A percentile compares a stretch with the other conserved stretches of the same genome.
These are phyloP conservation scores for Penicillium sp. DNA, from an alignment of 2,329 filamentous ascomycete species.

Conservation along the genomic window DNA sequence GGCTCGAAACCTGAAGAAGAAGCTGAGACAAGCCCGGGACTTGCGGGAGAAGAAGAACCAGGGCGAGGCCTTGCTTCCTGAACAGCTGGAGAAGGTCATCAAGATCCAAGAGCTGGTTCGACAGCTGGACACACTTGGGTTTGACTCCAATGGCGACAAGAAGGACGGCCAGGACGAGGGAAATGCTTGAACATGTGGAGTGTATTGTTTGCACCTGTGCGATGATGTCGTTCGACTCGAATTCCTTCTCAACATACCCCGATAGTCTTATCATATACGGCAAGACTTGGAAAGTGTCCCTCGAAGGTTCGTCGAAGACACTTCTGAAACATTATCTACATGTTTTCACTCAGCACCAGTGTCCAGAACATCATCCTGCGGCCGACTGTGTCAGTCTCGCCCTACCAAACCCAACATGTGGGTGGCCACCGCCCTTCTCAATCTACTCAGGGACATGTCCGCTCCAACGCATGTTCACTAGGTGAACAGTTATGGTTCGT, in stretches of 20 bases:
- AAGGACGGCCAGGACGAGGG: conserved; percentile 35
- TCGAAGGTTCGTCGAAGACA: too few species aligned
- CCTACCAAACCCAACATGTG: too few species aligned
- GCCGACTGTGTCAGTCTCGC: too few species aligned
- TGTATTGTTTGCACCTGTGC: neutral
- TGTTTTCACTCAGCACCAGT: too few species aligned
- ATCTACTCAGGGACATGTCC: too few species aligned
- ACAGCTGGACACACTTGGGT: conserved; percentile 79
- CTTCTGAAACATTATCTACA: too few species aligned
- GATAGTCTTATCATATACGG: neutral
- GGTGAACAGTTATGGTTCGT: too few species aligned
- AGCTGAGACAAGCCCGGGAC: conserved; percentile 88
- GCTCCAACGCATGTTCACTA: too few species aligned
- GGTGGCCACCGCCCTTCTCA: too few species aligned
- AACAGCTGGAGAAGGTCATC: conserved; percentile 96
- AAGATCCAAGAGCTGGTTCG: conserved; percentile 92
- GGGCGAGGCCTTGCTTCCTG: conserved; percentile 77
- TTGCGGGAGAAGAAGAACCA: conserved; percentile 86
- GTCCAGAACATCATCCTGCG: too few species aligned
- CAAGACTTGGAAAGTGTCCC: too few species aligned
- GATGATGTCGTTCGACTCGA: neutral
- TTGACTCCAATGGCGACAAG: conserved; percentile 73
- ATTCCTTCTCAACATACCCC: neutral
- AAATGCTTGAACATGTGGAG: conserved; percentile 12
- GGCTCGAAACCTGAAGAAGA: conserved; percentile 86